These are phyloP conservation scores for Fistulifera pelliculosa DNA, from an alignment of 108 stramenopile species.

Conservation along the genomic window DNA sequence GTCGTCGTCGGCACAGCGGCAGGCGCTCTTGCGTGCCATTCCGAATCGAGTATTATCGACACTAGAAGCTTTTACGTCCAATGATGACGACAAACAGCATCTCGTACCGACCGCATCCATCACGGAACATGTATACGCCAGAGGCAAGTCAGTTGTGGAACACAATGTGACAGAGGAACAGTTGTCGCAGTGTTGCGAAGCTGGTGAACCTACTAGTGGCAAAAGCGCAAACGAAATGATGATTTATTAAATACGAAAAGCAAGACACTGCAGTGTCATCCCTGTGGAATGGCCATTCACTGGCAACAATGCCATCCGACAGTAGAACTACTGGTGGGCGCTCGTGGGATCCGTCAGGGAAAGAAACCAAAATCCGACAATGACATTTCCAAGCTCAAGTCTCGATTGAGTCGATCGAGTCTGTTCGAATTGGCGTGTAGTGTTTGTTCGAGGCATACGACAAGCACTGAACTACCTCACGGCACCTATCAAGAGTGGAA, in stretches of 20 bases:
- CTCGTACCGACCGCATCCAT: not conserved
- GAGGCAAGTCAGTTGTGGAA: conserved; percentile 3
- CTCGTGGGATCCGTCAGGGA: conserved; percentile 67
- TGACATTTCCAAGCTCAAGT: conserved; percentile 37
- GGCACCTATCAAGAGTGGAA: too few species aligned
- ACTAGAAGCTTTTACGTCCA: not conserved
- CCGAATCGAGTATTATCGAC: conserved; percentile 19
- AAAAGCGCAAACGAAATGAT: conserved; percentile 2
- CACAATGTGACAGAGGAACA: too few species aligned
- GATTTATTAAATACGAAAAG: conserved; percentile 4
- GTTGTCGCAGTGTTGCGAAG: not conserved
- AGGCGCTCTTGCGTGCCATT: conserved; percentile 56
- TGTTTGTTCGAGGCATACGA: too few species aligned
- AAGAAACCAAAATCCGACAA: conserved; percentile 56
- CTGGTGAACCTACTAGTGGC: not conserved
- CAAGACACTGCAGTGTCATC: conserved; percentile 13
- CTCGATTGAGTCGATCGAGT: conserved; percentile 47
- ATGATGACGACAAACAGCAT: not conserved
- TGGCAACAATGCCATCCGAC: conserved; percentile 30
- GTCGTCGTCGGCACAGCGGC: conserved; percentile 22
- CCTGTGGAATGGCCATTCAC: conserved; percentile 49
- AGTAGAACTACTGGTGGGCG: conserved; percentile 66
- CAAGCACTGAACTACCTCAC: too few species aligned
- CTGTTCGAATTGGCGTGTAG: too few species aligned
- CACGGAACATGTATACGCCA: conserved; percentile 3